A percentile compares a stretch with the other conserved stretches of the same genome.
Conservation (phyloP, 1,284 basidiomycete genomes). For the Trametes hirsuta region DNA sequence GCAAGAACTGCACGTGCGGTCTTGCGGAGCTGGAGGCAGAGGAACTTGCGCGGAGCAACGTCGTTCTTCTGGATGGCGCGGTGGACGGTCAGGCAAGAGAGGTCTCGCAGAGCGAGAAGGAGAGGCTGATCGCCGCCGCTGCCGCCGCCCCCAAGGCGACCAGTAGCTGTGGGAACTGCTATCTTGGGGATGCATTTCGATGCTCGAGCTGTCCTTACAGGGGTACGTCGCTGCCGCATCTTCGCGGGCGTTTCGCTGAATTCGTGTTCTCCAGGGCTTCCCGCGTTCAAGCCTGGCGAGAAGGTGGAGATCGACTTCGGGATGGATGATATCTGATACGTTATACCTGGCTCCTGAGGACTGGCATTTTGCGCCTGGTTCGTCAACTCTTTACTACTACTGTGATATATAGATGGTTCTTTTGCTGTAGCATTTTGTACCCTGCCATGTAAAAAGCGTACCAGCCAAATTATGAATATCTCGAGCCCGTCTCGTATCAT, state of each 20-base stretch:
- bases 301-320: conserved; percentile 89
- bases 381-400: background rate
- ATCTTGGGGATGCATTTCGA: conserved; percentile 96
- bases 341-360: conserved; percentile 19
- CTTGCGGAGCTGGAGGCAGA: conserved; percentile 90
- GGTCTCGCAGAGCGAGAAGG: conserved; percentile 67
- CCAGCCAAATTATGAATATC: background rate
- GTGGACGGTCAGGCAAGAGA: conserved; percentile 60
- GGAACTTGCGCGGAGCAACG: conserved; percentile 62
- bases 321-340: conserved; percentile 80
- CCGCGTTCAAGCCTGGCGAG: conserved; percentile 98
- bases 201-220: conserved; percentile 96
- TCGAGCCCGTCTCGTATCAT: background rate
- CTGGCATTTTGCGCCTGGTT: background rate
- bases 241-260: background rate
- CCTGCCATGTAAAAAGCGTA: conserved; percentile 2
- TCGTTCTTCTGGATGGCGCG: conserved; percentile 69
- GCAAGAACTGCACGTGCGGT: conserved; percentile 94
- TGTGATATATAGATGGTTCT: conserved; percentile 3
- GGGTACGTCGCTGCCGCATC: conserved; percentile 57
- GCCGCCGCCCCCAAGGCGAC: conserved; percentile 82
- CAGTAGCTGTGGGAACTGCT: conserved; percentile 97
- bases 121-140: conserved; percentile 63
- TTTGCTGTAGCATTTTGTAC: conserved; percentile 15
- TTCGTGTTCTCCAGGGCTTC: conserved; percentile 66